Conservation (phyloP, 441 rosid species). For the Erodium trifolium region DNA sequence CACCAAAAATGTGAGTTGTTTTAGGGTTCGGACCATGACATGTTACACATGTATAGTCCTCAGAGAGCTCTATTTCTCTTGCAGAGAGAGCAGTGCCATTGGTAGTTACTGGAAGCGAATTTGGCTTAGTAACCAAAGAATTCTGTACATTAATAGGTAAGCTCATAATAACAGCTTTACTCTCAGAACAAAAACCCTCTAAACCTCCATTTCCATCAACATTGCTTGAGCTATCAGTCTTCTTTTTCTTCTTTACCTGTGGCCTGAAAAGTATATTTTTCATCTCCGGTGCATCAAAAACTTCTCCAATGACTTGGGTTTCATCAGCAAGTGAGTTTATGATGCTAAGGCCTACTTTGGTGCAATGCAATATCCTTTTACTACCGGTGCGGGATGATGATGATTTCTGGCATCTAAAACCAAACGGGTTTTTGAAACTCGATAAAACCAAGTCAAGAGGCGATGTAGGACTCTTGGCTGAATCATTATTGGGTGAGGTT, state of each 20-base stretch:
- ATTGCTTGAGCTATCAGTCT: slow-evolving; percentile 10
- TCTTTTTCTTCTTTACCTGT: slow-evolving; percentile 31
- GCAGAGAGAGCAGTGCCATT: slow-evolving; percentile 31
- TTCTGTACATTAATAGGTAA: slow-evolving; percentile 10
- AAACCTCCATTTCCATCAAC: not conserved
- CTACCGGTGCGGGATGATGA: not conserved
- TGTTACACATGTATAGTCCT: slow-evolving; percentile 53
- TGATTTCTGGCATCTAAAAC: slow-evolving; percentile 17
- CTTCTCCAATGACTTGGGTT: slow-evolving; percentile 10
- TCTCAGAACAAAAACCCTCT: not conserved
- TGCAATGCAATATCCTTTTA: slow-evolving; percentile 20
- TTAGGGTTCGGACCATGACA: slow-evolving; percentile 64
- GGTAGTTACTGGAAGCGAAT: slow-evolving; percentile 22
- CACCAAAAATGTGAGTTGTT: slow-evolving; percentile 45
- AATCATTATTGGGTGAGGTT: slow-evolving; percentile 16
- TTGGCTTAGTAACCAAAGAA: slow-evolving; percentile 23
- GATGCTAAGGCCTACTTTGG: slow-evolving; percentile 54
- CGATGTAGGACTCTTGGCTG: slow-evolving; percentile 19
- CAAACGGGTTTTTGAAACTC: slow-evolving; percentile 16
- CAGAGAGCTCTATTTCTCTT: slow-evolving; percentile 44
- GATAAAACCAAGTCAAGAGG: slow-evolving; percentile 19
- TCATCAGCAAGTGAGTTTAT: slow-evolving; percentile 31
- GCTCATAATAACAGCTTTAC: slow-evolving; percentile 15
- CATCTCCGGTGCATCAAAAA: slow-evolving; percentile 28
- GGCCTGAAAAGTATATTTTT: slow-evolving; percentile 46